A percentile compares a stretch with the other conserved stretches of the same genome.
Conservation (phyloP, 495 filamentous ascomycete species). For the Penicillium alfredii region DNA sequence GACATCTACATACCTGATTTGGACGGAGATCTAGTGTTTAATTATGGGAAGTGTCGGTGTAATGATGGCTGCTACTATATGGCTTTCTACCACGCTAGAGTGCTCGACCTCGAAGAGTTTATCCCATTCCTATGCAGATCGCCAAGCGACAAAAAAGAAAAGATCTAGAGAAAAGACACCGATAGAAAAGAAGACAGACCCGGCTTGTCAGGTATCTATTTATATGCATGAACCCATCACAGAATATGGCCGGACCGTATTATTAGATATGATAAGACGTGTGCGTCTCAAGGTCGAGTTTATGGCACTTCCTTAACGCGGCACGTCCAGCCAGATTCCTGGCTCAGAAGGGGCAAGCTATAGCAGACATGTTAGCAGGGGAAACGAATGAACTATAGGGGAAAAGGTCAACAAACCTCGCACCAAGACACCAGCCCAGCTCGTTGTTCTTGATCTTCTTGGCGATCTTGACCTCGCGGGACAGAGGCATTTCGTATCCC, state of each 20-base stretch:
- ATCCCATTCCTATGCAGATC: conserved; percentile 5
- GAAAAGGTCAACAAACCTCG: conserved; percentile 55
- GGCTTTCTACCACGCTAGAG: too few species aligned
- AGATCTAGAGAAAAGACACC: conserved; percentile 18
- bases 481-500: conserved; percentile 96
- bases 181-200: conserved; percentile 7
- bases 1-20: too few species aligned
- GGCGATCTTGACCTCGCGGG: conserved; percentile 91
- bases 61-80: too few species aligned
- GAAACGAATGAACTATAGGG: conserved; percentile 1
- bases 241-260: conserved; percentile 16
- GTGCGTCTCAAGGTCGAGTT: conserved; percentile 18
- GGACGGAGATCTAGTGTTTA: too few species aligned
- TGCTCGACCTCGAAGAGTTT: too few species aligned
- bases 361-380: conserved; percentile 25
- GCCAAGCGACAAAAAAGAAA: conserved; percentile 10
- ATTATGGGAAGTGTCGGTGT: too few species aligned
- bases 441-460: conserved; percentile 99
- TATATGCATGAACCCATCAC: conserved; percentile 32
- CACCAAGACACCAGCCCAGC: conserved; percentile 95
- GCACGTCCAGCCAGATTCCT: conserved; percentile 72
- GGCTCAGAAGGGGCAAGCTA: conserved; percentile 67
- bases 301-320: conserved; percentile 58
- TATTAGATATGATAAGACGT: conserved; percentile 20
- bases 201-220: conserved; percentile 19